These are phyloP conservation scores for Apostasia ramifera DNA, from an alignment of 106 monocot species.

Conservation along the genomic window DNA sequence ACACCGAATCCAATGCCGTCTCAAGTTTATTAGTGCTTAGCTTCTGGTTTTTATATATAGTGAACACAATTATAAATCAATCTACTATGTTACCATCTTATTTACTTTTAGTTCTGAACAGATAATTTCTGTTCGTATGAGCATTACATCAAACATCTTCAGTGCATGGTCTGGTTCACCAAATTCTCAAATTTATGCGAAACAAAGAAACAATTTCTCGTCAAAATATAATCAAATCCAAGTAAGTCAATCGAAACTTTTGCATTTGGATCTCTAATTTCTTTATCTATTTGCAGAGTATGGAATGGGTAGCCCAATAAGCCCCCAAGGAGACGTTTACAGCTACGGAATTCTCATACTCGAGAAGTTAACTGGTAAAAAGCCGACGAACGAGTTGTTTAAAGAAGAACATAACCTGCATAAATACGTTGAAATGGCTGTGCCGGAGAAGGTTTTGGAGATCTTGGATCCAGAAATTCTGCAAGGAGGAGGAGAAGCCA, in stretches of 20 bases:
- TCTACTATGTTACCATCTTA: conserved; percentile 46
- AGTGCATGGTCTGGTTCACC: not conserved
- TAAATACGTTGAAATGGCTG: conserved; percentile 16
- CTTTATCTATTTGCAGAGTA: conserved; percentile 31
- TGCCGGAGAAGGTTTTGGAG: conserved; percentile 11
- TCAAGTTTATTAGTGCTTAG: no score
- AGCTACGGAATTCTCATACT: conserved; percentile 30
- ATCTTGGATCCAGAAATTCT: conserved; percentile 14
- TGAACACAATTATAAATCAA: no score
- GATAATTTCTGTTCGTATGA: no score
- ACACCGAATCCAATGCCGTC: no score
- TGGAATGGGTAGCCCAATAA: conserved; percentile 11
- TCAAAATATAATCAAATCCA: no score
- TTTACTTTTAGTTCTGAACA: not conserved
- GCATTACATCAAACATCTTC: no score
- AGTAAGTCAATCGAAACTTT: not conserved
- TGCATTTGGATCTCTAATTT: not conserved
- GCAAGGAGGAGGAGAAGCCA: no score
- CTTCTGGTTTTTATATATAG: no score
- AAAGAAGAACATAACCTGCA: conserved; percentile 15
- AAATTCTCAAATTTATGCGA: not conserved
- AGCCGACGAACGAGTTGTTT: conserved; percentile 23
- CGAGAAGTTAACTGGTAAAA: conserved; percentile 36
- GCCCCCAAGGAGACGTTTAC: conserved; percentile 29
- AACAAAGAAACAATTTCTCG: not conserved